These are phyloP conservation scores for Eucalyptus pauciflora DNA, from an alignment of 345 rosid species.

Conservation along the genomic window DNA sequence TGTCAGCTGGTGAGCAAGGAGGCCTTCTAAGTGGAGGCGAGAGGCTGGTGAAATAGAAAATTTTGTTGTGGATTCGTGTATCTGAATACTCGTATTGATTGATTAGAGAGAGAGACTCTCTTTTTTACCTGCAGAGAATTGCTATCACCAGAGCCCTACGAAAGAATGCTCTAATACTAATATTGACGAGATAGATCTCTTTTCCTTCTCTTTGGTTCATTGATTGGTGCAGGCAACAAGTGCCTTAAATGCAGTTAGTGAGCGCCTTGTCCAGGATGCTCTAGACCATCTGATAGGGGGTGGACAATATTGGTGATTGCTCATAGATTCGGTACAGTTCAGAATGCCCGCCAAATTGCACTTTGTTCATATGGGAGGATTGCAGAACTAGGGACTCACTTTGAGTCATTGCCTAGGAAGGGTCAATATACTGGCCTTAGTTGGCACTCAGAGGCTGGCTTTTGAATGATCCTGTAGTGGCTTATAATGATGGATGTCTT, in stretches of 20 bases:
- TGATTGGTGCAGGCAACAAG: constrained; percentile 61
- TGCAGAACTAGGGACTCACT: constrained; percentile 76
- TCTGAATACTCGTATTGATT: not conserved
- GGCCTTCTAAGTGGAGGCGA: constrained; percentile 90
- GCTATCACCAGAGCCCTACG: constrained; percentile 81
- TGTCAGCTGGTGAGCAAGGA: constrained; percentile 76
- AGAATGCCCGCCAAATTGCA: constrained; percentile 77
- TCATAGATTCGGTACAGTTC: constrained; percentile 84
- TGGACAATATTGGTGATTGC: constrained; percentile 81
- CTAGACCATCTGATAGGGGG: constrained; percentile 70
- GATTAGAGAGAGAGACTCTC: no score
- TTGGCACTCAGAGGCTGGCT: constrained; percentile 78
- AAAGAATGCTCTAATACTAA: constrained; percentile 40
- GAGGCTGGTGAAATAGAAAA: constrained; percentile 58
- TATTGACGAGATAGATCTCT: constrained; percentile 45
- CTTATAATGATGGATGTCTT: not conserved
- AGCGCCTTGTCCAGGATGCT: constrained; percentile 77
- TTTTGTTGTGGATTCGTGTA: not conserved
- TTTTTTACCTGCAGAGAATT: constrained; percentile 30
- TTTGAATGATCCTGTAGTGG: constrained; percentile 33
- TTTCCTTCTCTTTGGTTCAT: not conserved
- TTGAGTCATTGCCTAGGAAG: constrained; percentile 44
- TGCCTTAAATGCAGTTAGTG: constrained; percentile 82
- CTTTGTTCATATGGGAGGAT: constrained; percentile 62
- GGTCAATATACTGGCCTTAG: constrained; percentile 72